Conservation (phyloP, 352 stramenopile species). For the Phytophthora capsici region DNA sequence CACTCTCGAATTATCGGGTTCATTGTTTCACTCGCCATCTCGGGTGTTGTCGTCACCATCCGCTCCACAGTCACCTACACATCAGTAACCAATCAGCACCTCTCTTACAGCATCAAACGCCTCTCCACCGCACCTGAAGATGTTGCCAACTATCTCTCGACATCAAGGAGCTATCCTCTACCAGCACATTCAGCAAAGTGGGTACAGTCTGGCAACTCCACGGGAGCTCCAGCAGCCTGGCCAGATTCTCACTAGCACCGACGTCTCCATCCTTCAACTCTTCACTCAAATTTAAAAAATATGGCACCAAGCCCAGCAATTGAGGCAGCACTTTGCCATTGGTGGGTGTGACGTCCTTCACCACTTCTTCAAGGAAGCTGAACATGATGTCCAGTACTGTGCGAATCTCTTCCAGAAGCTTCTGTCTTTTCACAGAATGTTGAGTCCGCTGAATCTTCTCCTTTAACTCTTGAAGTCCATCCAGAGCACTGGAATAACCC, state of each 20-base stretch:
- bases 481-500: slow-evolving; percentile 59
- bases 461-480: slow-evolving; percentile 34
- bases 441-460: neutral
- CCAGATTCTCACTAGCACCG: slow-evolving; percentile 49
- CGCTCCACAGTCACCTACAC: slow-evolving; percentile 52
- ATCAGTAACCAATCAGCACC: slow-evolving; percentile 1
- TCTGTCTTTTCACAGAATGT: slow-evolving; percentile 13
- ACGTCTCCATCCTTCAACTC: slow-evolving; percentile 29
- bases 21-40: slow-evolving; percentile 53
- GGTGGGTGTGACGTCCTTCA: slow-evolving; percentile 28
- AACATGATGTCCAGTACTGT: slow-evolving; percentile 64
- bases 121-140: slow-evolving; percentile 47
- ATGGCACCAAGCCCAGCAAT: slow-evolving; percentile 65
- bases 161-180: slow-evolving; percentile 55
- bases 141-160: slow-evolving; percentile 53
- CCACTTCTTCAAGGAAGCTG: slow-evolving; percentile 56
- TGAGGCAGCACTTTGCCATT: slow-evolving; percentile 57
- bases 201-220: slow-evolving; percentile 62
- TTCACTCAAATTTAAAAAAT: slow-evolving; percentile 53
- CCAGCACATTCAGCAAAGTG: slow-evolving; percentile 65
- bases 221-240: slow-evolving; percentile 68
- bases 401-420: slow-evolving; percentile 56
- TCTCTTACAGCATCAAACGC: neutral
- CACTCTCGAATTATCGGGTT: slow-evolving; percentile 76
- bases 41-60: slow-evolving; percentile 46